These are phyloP conservation scores for Catharanthus roseus DNA, from an alignment of 257 asterid genomes.

Conservation along the genomic window DNA sequence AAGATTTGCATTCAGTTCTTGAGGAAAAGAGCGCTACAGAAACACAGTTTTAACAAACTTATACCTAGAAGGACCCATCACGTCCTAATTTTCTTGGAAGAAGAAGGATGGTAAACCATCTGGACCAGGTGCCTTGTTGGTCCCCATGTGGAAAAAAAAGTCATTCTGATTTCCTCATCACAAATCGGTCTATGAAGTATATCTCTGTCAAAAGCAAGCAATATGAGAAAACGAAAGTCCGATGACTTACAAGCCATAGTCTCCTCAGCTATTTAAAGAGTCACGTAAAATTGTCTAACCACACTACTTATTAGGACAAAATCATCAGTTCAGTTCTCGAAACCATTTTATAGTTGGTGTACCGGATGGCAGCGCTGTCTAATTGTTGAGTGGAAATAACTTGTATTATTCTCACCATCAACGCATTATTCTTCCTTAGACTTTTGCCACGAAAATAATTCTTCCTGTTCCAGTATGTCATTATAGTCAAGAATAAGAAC, in stretches of 20 bases:
- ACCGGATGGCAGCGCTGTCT: background rate
- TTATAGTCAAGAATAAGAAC: background rate
- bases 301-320: too few species aligned
- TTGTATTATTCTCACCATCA: background rate
- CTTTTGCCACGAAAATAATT: background rate
- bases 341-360: background rate
- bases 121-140: background rate
- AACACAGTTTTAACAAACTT: background rate
- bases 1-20: background rate
- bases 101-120: background rate
- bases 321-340: background rate
- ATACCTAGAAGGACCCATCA: background rate
- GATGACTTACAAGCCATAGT: too few species aligned
- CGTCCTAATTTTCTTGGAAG: background rate
- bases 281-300: too few species aligned
- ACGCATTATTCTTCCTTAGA: background rate
- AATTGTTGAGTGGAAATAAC: background rate
- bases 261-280: too few species aligned
- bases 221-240: too few species aligned
- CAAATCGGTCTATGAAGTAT: too few species aligned
- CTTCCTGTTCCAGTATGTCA: background rate
- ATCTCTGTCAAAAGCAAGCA: too few species aligned
- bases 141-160: too few species aligned
- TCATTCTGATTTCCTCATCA: too few species aligned
- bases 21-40: background rate